Evolutionary conservation across 495 filamentous ascomycete genomes (phyloP), one percentile per base, ranked within the genome.

Genomic region (Tuber borchii): DNA sequence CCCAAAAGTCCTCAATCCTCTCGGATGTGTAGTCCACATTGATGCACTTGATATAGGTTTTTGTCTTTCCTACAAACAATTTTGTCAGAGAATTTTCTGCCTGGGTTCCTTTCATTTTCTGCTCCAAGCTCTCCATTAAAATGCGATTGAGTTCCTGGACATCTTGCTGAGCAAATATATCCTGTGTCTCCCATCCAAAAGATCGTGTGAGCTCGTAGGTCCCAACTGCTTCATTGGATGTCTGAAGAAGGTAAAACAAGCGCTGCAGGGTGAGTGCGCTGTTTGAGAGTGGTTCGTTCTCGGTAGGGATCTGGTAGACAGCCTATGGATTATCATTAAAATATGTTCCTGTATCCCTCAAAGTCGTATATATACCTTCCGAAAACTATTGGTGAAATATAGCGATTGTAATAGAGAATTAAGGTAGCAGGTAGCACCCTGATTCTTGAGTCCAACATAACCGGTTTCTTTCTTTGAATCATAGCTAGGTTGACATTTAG

Each of bases 81-180:
- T 93, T 90, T 0, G 93, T 89, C 34, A 99, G 87, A 3, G 92
- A 93, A 78, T 96, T 97, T 80, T 98, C 94, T n/a, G 93, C 93
- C 70, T 91, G 89, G 16, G 95, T 99, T 70, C 93, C 94, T 84
- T 98, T 99, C 95, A 99, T 99, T 83, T 91, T 93, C 82, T 94
- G 90, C 82, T 98, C 95, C 85, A 99, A 89, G 69, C 91, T 90
- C 84, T 99, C 95, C 91, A 99, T 98, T 44, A 99, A 87, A 83
- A 97, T 97, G 65, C 95, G 88, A 26, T 93, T 97, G 26, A 99
- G 86, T 83, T 99, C 95, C 82, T 99, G 95, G 12, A 99, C 95
- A 85, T 99, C 95, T 85, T 99, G 95, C 83, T 99, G 95, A 83
- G 97, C 96, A 84, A 99, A 99, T 45, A 97, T 97, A 83, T 99